Base-by-base conservation (phyloP, 2,329 filamentous ascomycete species). In the Ascochyta viciae-villosae region DNA sequence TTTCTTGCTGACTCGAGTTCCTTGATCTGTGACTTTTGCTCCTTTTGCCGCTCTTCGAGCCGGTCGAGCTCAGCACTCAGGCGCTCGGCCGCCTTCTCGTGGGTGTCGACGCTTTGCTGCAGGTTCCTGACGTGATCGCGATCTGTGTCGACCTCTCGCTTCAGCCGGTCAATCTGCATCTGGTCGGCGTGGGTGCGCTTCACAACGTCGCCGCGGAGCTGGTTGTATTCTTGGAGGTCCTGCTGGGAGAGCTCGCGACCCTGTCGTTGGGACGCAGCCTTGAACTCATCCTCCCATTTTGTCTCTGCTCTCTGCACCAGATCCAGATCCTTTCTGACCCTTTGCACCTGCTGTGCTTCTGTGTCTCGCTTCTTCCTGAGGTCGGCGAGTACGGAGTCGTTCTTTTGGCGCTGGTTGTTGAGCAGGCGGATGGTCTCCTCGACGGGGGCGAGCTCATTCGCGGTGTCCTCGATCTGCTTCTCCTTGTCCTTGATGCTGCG, bases 191-290 rank as follows among this genome's bases (percentile, higher is more conserved):
- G 90, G 26, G 91, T 90, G 62, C 89, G 90, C 63, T 91, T 88
- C 74, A 91, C 92, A 57, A 96, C 91, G 70, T 97, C 90, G 61
- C 91, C 87, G 57, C 89, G 89, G 42, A 99, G 85, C 39, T 83
- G 84, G 70, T 92, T 92, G 78, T 97, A 97, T 74, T 97, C 92
- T 68, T 92, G 91, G 54, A 94, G 86, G 75, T 99, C 95, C 13
- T 86, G 85, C 54, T 93, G 90, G 62, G 87, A 96, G 44, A 99
- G 82, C 64, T 94, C 89, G 58, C 89, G 90, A 54, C 95, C 95
- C 67, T 95, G 88, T 69, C 93, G 90, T 77, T 91, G 91, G 69
- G 95, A 87, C 23, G 89, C 87, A 67, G 93, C 91, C 60, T 88
- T 86, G 85, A 92, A 96, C 65, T 97, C 90, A 31, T 87, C 86